These are phyloP conservation scores for Monosporascus sp. DNA, from an alignment of 2,329 filamentous ascomycete genomes.

Conservation along the genomic window DNA sequence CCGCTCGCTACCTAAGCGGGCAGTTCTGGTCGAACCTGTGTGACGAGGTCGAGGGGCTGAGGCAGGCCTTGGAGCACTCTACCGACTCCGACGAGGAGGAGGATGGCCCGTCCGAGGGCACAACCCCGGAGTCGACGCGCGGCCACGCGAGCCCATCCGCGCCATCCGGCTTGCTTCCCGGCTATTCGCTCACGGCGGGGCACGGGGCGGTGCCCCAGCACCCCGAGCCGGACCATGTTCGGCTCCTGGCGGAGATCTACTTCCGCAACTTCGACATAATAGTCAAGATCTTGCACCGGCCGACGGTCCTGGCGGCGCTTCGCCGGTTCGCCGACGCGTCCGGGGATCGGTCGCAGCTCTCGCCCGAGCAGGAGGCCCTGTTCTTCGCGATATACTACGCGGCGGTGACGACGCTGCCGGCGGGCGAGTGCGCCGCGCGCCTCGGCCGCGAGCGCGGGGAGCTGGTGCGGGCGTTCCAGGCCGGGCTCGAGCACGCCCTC, in stretches of 20 bases:
- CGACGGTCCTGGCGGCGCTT: constrained; percentile 29
- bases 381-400: constrained; percentile 40
- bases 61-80: constrained; percentile 37
- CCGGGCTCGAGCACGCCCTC: constrained; percentile 33
- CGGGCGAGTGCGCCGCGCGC: constrained; percentile 25
- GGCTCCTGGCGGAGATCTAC: constrained; percentile 31
- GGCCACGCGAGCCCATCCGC: constrained; percentile 2
- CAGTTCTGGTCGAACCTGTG: constrained; percentile 41
- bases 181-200: constrained; percentile 16
- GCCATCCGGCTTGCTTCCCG: constrained; percentile 17
- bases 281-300: constrained; percentile 40
- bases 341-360: constrained; percentile 10
- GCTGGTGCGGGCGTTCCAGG: constrained; percentile 27
- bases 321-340: constrained; percentile 29
- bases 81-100: constrained; percentile 34
- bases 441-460: constrained; percentile 31
- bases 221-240: constrained; percentile 33
- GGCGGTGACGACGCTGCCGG: constrained; percentile 29
- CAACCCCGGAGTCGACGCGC: constrained; percentile 14
- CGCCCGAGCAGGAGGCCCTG: constrained; percentile 28
- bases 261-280: constrained; percentile 38
- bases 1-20: constrained; percentile 34
- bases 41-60: constrained; percentile 39
- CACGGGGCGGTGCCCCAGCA: constrained; percentile 19
- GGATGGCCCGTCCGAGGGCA: constrained; percentile 21